Conservation (phyloP, 768 basidiomycete species). For the Mycena venus region DNA sequence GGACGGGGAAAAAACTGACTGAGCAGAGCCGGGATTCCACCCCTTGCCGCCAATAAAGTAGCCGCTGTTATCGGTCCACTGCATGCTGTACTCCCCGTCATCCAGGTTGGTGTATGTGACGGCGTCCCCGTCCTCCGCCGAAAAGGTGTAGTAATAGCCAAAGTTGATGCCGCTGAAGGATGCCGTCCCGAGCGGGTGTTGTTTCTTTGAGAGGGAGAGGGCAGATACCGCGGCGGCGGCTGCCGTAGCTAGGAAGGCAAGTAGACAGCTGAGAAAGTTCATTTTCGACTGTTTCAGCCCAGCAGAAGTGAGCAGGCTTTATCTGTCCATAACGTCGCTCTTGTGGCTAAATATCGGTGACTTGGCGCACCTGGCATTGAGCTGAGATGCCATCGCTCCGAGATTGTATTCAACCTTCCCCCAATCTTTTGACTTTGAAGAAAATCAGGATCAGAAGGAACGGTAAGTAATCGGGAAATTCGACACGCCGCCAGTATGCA, state of each 20-base stretch:
- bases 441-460: constrained; percentile 2
- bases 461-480: constrained; percentile 8
- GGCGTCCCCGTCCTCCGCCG: constrained; percentile 17
- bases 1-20: constrained; percentile 34
- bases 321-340: constrained; percentile 4
- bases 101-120: constrained; percentile 12
- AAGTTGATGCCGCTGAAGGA: constrained; percentile 3
- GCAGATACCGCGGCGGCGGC: not conserved
- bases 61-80: constrained; percentile 13
- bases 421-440: not conserved
- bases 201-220: not conserved
- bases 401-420: not conserved
- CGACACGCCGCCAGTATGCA: not conserved
- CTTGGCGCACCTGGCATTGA: constrained; percentile 3
- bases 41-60: constrained; percentile 38
- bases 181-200: not conserved
- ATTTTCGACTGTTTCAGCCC: constrained; percentile 14
- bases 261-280: constrained; percentile 3
- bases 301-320: constrained; percentile 1
- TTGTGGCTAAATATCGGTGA: constrained; percentile 10
- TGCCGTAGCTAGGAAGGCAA: constrained; percentile 6
- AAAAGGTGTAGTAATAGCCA: constrained; percentile 16
- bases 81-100: not conserved
- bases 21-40: constrained; percentile 51
- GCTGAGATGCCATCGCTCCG: not conserved